Evolutionary conservation across 2,329 filamentous ascomycete genomes (phyloP), one percentile per base, ranked within the genome.

Genomic region (Paecilomyces sp.): DNA sequence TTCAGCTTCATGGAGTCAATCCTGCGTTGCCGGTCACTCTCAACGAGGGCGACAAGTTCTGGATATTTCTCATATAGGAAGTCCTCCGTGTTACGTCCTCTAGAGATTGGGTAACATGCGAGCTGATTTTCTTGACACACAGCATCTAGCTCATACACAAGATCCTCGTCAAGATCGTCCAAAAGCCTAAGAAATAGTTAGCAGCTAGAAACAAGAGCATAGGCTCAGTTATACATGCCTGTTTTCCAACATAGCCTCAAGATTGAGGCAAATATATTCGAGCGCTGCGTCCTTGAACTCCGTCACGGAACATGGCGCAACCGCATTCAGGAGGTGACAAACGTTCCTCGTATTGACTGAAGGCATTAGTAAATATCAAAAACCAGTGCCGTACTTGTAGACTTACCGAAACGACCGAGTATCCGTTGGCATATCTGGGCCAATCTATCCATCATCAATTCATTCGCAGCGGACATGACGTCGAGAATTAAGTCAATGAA

Each of bases 231-330:
- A n/a, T 34, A 67, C 74, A 66, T 71, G 81, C 78, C 91, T 88
- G 63, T 96, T 96, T 69, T 97, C 92, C 56, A 99, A 85, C 82
- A 97, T 91, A 6, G 87, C 86, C 73, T 99, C 94, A 60, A 97
- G 81, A 68, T 96, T 95, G 53, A 96, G 79, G 67, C 92, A 96
- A 24, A 97, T 86, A 70, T 97, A 99, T 71, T 96, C 91, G 31
- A 97, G 79, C 0, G 89, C 90, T 9, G 89, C 89, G 65, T 94
- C 85, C 73, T 96, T 96, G 77, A 99, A 97, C 59, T 89, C 86
- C 0, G 85, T 85, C 5, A 96, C 87, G 0, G 88, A 89, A 70
- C 89, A 96, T 2, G 90, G 89, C 53, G 91, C 89, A 61, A 97
- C 89, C 1, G 88, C 88, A 69, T 96, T 96, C 11, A 99, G 81